phyloP scores from a whole-genome alignment of 805 yeast species.

The Saccharomyces eubayanus region DNA sequence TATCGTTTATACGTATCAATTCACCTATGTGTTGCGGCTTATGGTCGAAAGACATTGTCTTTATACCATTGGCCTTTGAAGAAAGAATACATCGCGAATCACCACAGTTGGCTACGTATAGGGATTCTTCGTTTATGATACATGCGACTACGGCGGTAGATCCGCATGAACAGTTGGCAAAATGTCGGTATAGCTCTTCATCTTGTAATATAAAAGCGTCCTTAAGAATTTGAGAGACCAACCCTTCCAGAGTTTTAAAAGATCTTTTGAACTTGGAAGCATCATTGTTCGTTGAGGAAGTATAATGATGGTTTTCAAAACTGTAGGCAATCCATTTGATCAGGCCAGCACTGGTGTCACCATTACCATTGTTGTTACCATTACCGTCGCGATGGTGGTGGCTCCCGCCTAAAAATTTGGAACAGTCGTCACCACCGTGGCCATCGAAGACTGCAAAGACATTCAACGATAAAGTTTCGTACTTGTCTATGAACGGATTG shows the following conservation, averaged over 20 bases:
- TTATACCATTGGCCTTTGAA: conserved; percentile 45
- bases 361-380: conserved; percentile 6
- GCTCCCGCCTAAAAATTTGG: conserved; percentile 41
- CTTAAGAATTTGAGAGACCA: conserved; percentile 33
- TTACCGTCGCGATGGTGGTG: conserved; percentile 6
- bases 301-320: conserved; percentile 27
- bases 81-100: conserved; percentile 61
- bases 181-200: conserved; percentile 34
- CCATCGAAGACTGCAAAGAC: conserved; percentile 76
- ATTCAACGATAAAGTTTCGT: conserved; percentile 23
- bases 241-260: conserved; percentile 30
- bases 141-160: conserved; percentile 45
- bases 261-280: conserved; percentile 7
- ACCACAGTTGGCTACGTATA: conserved; percentile 64
- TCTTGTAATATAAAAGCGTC: conserved; percentile 42
- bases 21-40: conserved; percentile 96
- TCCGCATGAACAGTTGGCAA: conserved; percentile 39
- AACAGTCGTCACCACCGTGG: conserved; percentile 65
- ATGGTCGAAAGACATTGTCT: conserved; percentile 67
- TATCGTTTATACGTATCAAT: conserved; percentile 78
- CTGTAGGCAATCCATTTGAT: conserved; percentile 25
- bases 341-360: conserved; percentile 15
- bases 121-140: conserved; percentile 35
- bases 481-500: conserved; percentile 25
- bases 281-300: conserved; percentile 8